Conservation (phyloP, 2,329 filamentous ascomycete species). For the Remersonia thermophila region DNA sequence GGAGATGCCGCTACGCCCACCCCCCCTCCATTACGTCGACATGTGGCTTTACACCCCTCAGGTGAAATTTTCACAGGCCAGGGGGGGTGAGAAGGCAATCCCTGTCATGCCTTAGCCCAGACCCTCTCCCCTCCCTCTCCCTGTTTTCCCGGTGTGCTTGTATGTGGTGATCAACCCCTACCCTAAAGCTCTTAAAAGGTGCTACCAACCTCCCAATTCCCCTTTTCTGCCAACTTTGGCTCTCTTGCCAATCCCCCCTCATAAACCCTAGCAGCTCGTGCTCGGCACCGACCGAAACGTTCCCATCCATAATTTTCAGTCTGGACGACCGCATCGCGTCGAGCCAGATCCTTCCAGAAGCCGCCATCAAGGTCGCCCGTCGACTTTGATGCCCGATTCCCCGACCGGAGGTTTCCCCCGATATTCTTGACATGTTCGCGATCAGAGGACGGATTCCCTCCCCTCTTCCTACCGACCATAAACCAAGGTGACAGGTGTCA, state of each 20-base stretch:
- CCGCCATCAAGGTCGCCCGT: slow-evolving; percentile 23
- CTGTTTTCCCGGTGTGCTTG: background rate
- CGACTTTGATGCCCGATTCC: slow-evolving; percentile 29
- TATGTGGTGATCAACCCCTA: background rate
- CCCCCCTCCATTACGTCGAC: no score
- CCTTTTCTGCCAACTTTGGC: slow-evolving; percentile 16
- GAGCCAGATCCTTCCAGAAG: slow-evolving; percentile 27
- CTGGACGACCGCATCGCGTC: slow-evolving; percentile 23
- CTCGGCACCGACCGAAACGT: slow-evolving; percentile 5
- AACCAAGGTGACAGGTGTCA: slow-evolving; percentile 48
- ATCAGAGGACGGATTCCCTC: slow-evolving; percentile 40
- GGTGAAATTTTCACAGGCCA: no score
- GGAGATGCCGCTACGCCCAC: background rate
- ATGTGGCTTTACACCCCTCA: no score
- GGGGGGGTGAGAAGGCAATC: background rate
- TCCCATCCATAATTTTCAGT: slow-evolving; percentile 11
- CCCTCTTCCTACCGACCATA: slow-evolving; percentile 47
- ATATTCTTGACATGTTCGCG: slow-evolving; percentile 44
- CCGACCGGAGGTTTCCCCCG: slow-evolving; percentile 28
- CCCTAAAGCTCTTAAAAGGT: background rate
- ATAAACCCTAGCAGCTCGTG: no score
- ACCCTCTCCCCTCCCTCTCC: background rate
- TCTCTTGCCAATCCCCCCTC: slow-evolving; percentile 14
- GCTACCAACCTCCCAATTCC: slow-evolving; percentile 14
- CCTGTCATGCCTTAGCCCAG: no score